Base-by-base conservation (phyloP, 192 early-diverging fungal species). In the Backusella australiensis region DNA sequence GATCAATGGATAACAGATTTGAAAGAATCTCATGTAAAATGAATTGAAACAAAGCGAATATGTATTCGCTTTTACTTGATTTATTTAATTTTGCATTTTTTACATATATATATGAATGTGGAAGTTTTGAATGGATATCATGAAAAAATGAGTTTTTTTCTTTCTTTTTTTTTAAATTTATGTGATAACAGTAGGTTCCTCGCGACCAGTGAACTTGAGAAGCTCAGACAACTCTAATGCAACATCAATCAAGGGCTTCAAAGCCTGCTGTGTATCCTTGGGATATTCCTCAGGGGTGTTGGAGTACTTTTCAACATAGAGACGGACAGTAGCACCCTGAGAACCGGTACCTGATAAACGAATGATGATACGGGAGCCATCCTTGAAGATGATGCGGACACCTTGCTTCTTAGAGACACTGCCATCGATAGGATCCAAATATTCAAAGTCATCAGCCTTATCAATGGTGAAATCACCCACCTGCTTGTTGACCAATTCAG, bases 241-340 rank as follows among this genome's bases (percentile, higher is more conserved):
- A 59, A 91, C 88, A 69, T 93, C 83, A 80, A 99, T 96, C 81
- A 99, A 84, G 17, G 92, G 93, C 81, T 94, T 89, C 34, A 99
- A 91, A 5, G 95, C 97, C n/a, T 83, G 84, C 80, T 96, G 95
- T 8, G 94, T 91, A 21, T 94, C 93, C 35, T 80, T 71, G 41
- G 84, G 83, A 82, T 89, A 92, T 69, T 94, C 85, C 23, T 76
- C 66, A 6, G 80, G 65, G 69, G 93, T 88, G 41, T 85, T 77
- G 23, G 89, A 87, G 81, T 96, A 96, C 83, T 97, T 94, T 80
- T 99, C 98, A 49, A 98, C 94, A 78, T 99, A 99, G 35, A 99
- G 85, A 75, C 98, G 93, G 34, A 99, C 88, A 67, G 98, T 99
- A 0, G 98, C 98, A 26, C 98, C 98, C 70, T 96, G 93, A 5